phyloP scores from a whole-genome alignment of 768 basidiomycete genomes.

The Lyophyllum semitale region DNA sequence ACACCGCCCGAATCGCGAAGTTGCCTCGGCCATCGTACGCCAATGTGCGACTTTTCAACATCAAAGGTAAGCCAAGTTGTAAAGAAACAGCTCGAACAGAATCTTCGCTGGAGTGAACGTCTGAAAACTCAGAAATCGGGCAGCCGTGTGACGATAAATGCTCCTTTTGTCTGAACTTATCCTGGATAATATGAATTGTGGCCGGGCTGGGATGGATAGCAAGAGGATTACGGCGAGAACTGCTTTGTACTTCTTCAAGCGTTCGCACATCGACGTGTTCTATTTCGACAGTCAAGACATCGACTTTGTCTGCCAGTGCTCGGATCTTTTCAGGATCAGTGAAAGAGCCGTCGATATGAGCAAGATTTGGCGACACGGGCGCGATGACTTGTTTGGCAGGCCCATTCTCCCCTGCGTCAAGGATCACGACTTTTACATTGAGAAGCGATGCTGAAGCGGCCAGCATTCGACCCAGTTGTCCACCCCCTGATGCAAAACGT shows the following conservation, averaged over 20 bases:
- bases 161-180: conserved; percentile 73
- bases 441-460: conserved; percentile 86
- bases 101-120: conserved; percentile 55
- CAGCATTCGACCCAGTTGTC: conserved; percentile 97
- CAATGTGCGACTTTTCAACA: conserved; percentile 94
- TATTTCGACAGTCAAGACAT: conserved; percentile 93
- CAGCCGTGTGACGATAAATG: conserved; percentile 67
- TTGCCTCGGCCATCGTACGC: conserved; percentile 98
- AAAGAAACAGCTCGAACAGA: conserved; percentile 54
- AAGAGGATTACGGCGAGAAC: conserved; percentile 28
- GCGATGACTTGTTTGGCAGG: conserved; percentile 91
- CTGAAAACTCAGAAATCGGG: conserved; percentile 64
- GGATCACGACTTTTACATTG: conserved; percentile 79
- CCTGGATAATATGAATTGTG: conserved; percentile 89
- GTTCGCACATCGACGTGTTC: conserved; percentile 89
- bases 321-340: conserved; percentile 76
- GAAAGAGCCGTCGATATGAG: conserved; percentile 90
- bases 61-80: conserved; percentile 79
- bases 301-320: conserved; percentile 76
- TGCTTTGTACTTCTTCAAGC: conserved; percentile 59
- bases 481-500: conserved; percentile 67
- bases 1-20: conserved; percentile 63
- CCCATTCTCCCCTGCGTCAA: conserved; percentile 76
- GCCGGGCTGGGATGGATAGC: conserved; percentile 76
- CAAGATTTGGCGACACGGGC: conserved; percentile 45